phyloP scores from a whole-genome alignment of 345 rosid species.

The Euphorbia lathyris region DNA sequence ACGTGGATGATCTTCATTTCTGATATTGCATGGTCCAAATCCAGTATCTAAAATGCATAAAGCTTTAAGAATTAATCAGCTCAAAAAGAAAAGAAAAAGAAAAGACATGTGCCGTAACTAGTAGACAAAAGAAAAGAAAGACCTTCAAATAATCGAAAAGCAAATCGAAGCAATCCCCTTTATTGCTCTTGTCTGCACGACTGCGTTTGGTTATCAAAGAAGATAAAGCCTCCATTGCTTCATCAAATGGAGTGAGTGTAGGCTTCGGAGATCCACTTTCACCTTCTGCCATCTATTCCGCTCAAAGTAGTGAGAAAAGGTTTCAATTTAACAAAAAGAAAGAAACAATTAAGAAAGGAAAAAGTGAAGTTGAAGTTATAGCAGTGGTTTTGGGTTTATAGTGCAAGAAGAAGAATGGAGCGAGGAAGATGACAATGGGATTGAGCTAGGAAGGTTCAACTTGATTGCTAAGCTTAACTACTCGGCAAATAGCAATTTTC shows the following conservation, averaged over 20 bases:
- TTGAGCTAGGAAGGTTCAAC: conserved; percentile 17
- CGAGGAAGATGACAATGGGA: conserved; percentile 4
- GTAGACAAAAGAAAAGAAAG: neutral
- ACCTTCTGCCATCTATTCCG: conserved; percentile 17
- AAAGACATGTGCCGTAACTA: neutral
- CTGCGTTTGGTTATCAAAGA: conserved; percentile 75
- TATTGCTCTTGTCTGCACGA: conserved; percentile 64
- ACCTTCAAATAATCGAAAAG: conserved; percentile 81
- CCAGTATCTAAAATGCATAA: conserved; percentile 53
- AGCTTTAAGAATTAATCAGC: neutral
- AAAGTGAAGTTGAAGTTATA: conserved; percentile 9
- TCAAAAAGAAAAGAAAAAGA: neutral
- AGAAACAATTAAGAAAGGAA: neutral
- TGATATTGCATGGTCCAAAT: conserved; percentile 67
- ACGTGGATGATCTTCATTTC: conserved; percentile 84
- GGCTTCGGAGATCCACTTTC: conserved; percentile 29
- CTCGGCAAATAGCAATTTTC: no score
- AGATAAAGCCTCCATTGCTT: conserved; percentile 75
- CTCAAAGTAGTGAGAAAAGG: neutral
- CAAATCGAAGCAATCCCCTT: conserved; percentile 66
- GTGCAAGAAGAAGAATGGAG: neutral
- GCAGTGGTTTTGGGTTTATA: neutral
- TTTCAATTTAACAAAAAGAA: neutral
- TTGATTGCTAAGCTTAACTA: neutral
- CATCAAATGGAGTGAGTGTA: conserved; percentile 40